These are phyloP conservation scores for Setaria italica DNA, from an alignment of 202 grass and related monocot genomes.

Conservation along the genomic window DNA sequence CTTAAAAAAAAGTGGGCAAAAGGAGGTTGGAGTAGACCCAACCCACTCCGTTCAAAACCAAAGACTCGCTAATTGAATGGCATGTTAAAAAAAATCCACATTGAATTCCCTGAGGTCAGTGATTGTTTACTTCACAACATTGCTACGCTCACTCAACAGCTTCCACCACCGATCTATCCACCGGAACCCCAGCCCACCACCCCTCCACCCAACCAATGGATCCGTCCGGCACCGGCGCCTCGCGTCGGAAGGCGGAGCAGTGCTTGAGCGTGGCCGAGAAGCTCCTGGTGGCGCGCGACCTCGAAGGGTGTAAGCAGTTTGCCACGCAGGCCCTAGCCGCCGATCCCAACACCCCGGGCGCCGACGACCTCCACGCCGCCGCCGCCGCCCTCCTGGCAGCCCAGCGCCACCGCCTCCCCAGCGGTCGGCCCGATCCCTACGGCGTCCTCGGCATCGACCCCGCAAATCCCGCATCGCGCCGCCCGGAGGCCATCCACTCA, in stretches of 20 bases:
- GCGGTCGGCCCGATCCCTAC: conserved; percentile 61
- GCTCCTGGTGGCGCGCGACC: conserved; percentile 71
- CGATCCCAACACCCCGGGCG: conserved; percentile 66
- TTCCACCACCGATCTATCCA: conserved; percentile 29
- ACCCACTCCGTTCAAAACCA: too few species aligned
- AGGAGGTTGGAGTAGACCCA: too few species aligned
- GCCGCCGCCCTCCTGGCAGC: conserved; percentile 61
- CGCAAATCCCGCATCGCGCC: conserved; percentile 44
- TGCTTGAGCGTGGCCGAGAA: conserved; percentile 68
- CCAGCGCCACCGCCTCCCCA: conserved; percentile 48
- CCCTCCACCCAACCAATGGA: conserved; percentile 46
- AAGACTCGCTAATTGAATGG: too few species aligned
- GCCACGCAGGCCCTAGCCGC: conserved; percentile 63
- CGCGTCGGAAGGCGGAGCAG: conserved; percentile 51
- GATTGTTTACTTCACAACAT: neutral
- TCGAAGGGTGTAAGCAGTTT: conserved; percentile 80
- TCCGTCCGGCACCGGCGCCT: conserved; percentile 40
- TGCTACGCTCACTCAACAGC: conserved; percentile 18
- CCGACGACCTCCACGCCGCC: conserved; percentile 69
- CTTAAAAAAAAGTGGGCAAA: too few species aligned
- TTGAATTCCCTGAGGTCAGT: too few species aligned
- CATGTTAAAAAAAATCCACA: too few species aligned
- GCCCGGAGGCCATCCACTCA: conserved; percentile 47
- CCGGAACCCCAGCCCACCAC: conserved; percentile 25
- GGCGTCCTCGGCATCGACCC: conserved; percentile 65